These are phyloP conservation scores for Nicotiana noctiflora DNA, from an alignment of 257 asterid species.

Conservation along the genomic window DNA sequence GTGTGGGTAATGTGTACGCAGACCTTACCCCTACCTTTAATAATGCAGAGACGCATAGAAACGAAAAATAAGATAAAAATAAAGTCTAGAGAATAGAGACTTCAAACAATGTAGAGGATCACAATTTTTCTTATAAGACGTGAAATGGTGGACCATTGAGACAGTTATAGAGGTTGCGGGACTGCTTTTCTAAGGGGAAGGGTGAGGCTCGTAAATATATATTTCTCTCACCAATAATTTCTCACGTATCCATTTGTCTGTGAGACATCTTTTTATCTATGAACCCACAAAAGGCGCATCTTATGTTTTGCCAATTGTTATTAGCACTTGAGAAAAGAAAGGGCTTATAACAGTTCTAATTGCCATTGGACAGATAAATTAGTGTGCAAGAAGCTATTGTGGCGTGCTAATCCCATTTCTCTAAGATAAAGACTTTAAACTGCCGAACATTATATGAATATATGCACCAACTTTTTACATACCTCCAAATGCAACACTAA, in stretches of 20 bases:
- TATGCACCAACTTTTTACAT: conserved; percentile 11
- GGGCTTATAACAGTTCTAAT: no score
- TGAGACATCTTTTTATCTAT: neutral
- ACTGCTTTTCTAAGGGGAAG: neutral
- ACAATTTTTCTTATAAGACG: neutral
- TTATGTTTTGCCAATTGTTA: neutral
- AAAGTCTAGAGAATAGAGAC: neutral
- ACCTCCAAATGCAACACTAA: conserved; percentile 99
- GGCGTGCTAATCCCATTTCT: neutral
- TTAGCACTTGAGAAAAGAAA: neutral
- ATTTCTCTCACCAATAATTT: neutral
- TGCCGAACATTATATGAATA: neutral
- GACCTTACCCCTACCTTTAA: no score
- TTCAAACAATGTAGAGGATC: neutral
- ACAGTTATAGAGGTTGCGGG: neutral
- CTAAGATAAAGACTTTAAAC: neutral
- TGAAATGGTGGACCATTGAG: neutral
- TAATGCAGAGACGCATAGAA: no score
- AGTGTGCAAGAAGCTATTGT: neutral
- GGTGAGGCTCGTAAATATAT: neutral
- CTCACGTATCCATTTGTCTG: neutral
- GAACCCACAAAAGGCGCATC: conserved; percentile 7
- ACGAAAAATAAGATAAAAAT: neutral
- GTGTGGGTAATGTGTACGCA: no score
- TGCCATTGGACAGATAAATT: neutral